Base-by-base conservation (phyloP, 768 basidiomycete genomes). In the Ephemerocybe angulata region DNA sequence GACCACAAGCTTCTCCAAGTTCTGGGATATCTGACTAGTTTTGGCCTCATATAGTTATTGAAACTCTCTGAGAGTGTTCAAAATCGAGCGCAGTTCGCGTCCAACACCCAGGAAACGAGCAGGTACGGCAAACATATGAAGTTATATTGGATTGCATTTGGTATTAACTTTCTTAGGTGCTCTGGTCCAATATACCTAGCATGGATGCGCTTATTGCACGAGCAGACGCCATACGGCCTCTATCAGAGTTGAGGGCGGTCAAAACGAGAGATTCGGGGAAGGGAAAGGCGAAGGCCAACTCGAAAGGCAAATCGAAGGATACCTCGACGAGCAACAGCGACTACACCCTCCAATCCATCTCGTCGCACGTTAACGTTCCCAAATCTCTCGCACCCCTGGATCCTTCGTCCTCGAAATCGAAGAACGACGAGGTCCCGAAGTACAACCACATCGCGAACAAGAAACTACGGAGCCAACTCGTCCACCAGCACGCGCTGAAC, bases 171-270 rank as follows among this genome's bases (percentile, higher is more conserved):
- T n/a, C n/a, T n/a, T n/a, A n/a, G n/a, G n/a, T n/a, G n/a, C n/a
- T n/a, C n/a, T n/a, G n/a, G n/a, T 11, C 42, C 11, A 43, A 21
- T 10, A 43, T 22, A 21, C n/a, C n/a, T n/a, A n/a, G n/a, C 22
- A 90, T 91, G 88, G 88, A 91, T 62, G 72, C 85, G 11, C 79
- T 93, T 13, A 76, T 92, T 57, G 83, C 88, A 17, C 84, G 84
- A 60, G 88, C 86, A 43, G 75, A 88, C 56, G 78, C 84, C 7
- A 70, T 85, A 37, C 68, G 72, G 54, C 77, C 84, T 33, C 77
- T 46, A 4, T 24, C 48, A 3, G 29, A 11, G 67, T 65, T 10
- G 83, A 80, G 61, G 79, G 73, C 58, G 69, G 75, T 47, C 79
- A 80, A 65, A 44, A 55, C 22, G 55, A 57, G 19, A 65, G 67